phyloP scores from a whole-genome alignment of 441 rosid species.

The Arabidopsis lyrata region DNA sequence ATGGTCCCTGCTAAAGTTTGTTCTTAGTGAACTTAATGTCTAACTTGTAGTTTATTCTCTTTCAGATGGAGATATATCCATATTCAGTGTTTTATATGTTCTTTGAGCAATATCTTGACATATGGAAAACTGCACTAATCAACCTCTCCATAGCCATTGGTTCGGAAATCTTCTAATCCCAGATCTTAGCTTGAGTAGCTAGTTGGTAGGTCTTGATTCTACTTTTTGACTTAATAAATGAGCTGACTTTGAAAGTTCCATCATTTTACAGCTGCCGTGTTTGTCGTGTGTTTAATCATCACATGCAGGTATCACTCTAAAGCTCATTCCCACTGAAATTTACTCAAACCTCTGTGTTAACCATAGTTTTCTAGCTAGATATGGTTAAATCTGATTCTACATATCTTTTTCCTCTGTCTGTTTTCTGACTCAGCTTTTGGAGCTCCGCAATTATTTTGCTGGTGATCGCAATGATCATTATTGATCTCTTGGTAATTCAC shows the following conservation, averaged over 20 bases:
- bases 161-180: constrained; percentile 50
- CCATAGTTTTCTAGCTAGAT: background rate
- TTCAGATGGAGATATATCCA: constrained; percentile 97
- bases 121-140: constrained; percentile 96
- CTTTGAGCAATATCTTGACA: constrained; percentile 98
- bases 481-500: constrained; percentile 83
- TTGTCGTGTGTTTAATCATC: constrained; percentile 81
- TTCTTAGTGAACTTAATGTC: constrained; percentile 5
- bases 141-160: constrained; percentile 97
- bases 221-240: constrained; percentile 1
- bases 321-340: constrained; percentile 1
- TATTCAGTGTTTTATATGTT: constrained; percentile 98
- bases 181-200: constrained; percentile 17
- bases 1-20: constrained; percentile 26
- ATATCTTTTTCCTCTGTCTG: constrained; percentile 15
- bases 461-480: constrained; percentile 84
- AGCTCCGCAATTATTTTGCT: constrained; percentile 90
- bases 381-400: background rate
- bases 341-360: constrained; percentile 2
- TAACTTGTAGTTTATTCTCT: constrained; percentile 22
- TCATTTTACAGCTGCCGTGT: constrained; percentile 80
- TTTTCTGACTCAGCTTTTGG: constrained; percentile 72
- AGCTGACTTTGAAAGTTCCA: constrained; percentile 28
- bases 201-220: constrained; percentile 23
- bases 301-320: constrained; percentile 76